Evolutionary conservation across 2,329 filamentous ascomycete species (phyloP), one percentile per base, ranked within the genome.

Genomic region (Botrytis squamosa): DNA sequence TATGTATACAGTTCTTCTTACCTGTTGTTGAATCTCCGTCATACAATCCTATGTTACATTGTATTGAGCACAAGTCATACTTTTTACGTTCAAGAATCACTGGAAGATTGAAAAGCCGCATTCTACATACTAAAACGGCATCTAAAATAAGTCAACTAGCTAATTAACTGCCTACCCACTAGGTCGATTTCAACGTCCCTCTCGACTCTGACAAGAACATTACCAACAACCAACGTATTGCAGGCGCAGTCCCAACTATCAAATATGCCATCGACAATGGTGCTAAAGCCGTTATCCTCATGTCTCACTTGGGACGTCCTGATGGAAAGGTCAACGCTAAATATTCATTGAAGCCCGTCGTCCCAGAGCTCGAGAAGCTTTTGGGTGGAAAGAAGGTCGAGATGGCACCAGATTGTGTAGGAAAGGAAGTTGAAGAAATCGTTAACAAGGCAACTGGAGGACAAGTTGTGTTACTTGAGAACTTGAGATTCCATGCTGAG

Each of bases 181-280:
- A 97, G 95, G 95, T 99, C 84, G 96, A 99, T 90, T 99, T 99
- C 91, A 99, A 99, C 86, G 97, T 99, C 74, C 96, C 96, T 77
- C 94, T 99, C 82, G 94, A 99, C 83, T 89, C 87, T 79, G 88
- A 96, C 83, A 97, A 94, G 87, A 95, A 97, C 73, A 90, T 99
- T 84, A 98, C 96, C 84, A 99, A 99, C 90, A 94, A 92, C 86
- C 96, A 99, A 88, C 95, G 96, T 84, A 99, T 99, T 82, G 95
- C 94, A 81, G 97, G 96, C 82, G 96, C 96, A 81, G 86, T 97
- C 77, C 94, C 94, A 81, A 97, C 95, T 81, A 97, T 98, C 88
- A 97, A 97, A 87, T 91, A 97, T 84, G 94, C 94, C 82, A 86
- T 96, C 81, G 93, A 97, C 79, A 86, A 97, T 84, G 93, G 93